Conservation (phyloP, 202 grass and related monocot genomes). For the Brachypodium distachyon region DNA sequence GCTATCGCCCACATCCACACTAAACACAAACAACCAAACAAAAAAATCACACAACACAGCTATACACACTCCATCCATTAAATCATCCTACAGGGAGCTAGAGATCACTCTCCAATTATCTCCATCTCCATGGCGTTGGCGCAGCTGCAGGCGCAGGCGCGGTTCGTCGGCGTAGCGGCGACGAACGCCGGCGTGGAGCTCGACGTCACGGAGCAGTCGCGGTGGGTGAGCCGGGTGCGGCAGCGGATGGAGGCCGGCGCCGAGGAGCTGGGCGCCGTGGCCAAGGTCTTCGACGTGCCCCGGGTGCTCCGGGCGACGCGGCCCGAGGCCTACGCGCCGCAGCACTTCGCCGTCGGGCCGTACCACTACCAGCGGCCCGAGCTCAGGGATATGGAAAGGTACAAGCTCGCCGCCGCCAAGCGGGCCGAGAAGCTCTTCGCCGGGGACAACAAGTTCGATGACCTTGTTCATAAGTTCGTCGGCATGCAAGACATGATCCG, state of each 20-base stretch:
- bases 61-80: no score
- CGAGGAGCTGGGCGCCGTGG: constrained; percentile 35
- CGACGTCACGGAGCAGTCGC: constrained; percentile 27
- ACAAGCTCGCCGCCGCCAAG: constrained; percentile 57
- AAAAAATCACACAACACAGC: neutral
- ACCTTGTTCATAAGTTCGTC: constrained; percentile 33
- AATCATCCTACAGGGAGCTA: no score
- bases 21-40: no score
- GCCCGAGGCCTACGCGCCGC: constrained; percentile 57
- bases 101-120: no score
- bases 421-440: constrained; percentile 43
- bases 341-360: constrained; percentile 53
- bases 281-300: constrained; percentile 48
- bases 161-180: constrained; percentile 29
- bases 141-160: constrained; percentile 22
- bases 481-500: constrained; percentile 30
- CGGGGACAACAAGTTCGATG: constrained; percentile 22
- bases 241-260: constrained; percentile 24
- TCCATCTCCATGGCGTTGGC: constrained; percentile 23
- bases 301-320: constrained; percentile 21
- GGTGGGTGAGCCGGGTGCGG: constrained; percentile 33
- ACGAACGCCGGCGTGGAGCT: constrained; percentile 12
- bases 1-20: no score
- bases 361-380: constrained; percentile 55
- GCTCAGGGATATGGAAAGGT: constrained; percentile 57